Evolutionary conservation across 345 rosid genomes (phyloP).

Genomic region (Corchorus olitorius): DNA sequence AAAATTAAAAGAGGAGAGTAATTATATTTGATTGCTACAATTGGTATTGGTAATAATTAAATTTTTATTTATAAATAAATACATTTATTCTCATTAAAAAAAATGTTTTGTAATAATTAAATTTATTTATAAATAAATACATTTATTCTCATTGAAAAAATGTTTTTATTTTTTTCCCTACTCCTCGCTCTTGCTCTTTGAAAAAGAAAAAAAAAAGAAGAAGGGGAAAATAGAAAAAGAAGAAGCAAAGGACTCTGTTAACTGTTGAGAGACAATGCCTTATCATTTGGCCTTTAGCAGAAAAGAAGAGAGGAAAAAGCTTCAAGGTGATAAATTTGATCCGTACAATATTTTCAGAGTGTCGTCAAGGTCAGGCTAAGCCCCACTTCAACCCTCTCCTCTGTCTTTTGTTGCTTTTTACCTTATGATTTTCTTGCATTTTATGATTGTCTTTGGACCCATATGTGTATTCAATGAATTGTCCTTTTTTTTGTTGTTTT

Average conservation of each 20-base stretch:
- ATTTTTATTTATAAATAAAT: no score
- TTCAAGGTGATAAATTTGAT: not conserved
- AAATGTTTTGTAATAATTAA: no score
- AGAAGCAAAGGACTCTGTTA: not conserved
- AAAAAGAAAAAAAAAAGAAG: not conserved
- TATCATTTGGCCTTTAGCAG: not conserved
- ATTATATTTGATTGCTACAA: no score
- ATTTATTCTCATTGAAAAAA: no score
- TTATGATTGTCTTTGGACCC: not conserved
- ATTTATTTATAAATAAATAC: no score
- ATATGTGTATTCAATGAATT: not conserved
- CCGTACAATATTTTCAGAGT: not conserved
- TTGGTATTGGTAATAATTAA: no score
- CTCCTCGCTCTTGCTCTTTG: no score
- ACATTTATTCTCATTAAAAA: no score
- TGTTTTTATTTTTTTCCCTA: no score
- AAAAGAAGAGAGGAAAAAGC: no score
- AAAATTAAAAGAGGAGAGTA: no score
- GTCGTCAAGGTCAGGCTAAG: conserved; percentile 9
- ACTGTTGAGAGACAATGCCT: no score
- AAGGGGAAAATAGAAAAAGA: not conserved
- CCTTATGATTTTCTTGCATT: not conserved
- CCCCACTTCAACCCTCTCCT: not conserved
- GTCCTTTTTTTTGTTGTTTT: not conserved
- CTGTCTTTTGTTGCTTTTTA: not conserved